Evolutionary conservation across 2,329 filamentous ascomycete species (phyloP), one percentile per base, ranked within the genome.

Genomic region (Fusarium guadeloupense): DNA sequence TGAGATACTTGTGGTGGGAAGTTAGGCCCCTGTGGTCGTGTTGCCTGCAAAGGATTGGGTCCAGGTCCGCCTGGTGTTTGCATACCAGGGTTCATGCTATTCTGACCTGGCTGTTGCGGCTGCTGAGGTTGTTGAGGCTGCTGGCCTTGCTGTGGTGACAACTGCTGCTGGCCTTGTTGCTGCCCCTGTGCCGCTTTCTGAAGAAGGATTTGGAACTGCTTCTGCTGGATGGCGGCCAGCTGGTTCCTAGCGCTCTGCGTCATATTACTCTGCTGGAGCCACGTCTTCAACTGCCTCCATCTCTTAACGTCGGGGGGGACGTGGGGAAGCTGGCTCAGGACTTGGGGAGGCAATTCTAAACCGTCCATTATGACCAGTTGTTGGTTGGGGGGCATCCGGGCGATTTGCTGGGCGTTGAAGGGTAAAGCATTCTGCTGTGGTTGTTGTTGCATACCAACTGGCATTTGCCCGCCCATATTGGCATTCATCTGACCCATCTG

Each of bases 231-330:
- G 2, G 51, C 56, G 4, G 57, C 56, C 12, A 82, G 70, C 46
- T 76, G 74, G 6, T 49, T 62, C 19, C 75, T 74, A 9, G 74
- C 45, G 3, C 70, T 55, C 6, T 71, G 70, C 1, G 74, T 60
- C 1, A 78, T 54, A 43, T 73, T 75, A 41, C 77, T 78, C 44
- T 76, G 74, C 9, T 57, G 59, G 5, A 81, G 61, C 77, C 78
- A 82, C 3, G 64, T 53, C 64, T 79, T 80, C 10, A 83, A 69
- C 4, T 82, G 79, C 14, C 72, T 72, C 81, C 81, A 84, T 59
- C 80, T 83, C 69, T 81, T 81, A 6, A 81, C 65, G 1, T 82
- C 78, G 0, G 72, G 66, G 2, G 80, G 78, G 4, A 81, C 52
- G 17, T 69, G 69, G 12, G 44, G 65, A 4, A 75, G 67, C 13